Evolutionary conservation across 176 grass and related monocot species (phyloP).

Genomic region (barley (Hordeum vulgare)): MorexV3_pseudomolecules_assembly NC_058524.1:125873872-125874371

Average conservation of each 20-base stretch:
- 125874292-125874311: too few relatives aligned
- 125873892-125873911: slow-evolving; percentile 74
- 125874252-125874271: too few relatives aligned
- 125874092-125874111: not conserved
- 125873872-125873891: slow-evolving; percentile 1
- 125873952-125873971: slow-evolving; percentile 73
- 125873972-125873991: slow-evolving; percentile 86
- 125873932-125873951: slow-evolving; percentile 57
- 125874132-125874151: too few relatives aligned
- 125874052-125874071: not conserved
- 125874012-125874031: not conserved
- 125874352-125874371: too few relatives aligned
- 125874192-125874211: too few relatives aligned
- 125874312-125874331: too few relatives aligned
- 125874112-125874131: not conserved
- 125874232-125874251: too few relatives aligned
- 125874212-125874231: too few relatives aligned
- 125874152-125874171: too few relatives aligned
- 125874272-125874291: too few relatives aligned
- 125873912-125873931: slow-evolving; percentile 58
- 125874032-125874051: not conserved
- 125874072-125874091: not conserved
- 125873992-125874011: slow-evolving; percentile 47
- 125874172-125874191: too few relatives aligned
- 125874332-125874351: too few relatives aligned